Conservation (phyloP, 2,329 filamentous ascomycete genomes). For the Cercospora sp. region DNA sequence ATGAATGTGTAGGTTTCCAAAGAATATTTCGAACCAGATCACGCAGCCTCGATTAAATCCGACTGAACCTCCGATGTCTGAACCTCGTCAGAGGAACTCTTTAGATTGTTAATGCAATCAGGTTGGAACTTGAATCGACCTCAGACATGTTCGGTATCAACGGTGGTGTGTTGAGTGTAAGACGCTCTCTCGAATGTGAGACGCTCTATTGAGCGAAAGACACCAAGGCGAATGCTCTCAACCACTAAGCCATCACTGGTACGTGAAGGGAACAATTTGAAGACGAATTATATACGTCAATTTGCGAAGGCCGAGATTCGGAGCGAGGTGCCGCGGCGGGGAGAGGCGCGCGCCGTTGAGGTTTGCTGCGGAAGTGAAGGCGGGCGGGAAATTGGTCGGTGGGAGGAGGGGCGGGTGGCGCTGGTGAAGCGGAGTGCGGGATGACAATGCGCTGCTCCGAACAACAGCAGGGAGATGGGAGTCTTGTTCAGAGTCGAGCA, state of each 20-base stretch:
- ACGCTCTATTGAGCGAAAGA: not conserved
- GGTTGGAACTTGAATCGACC: slow-evolving; percentile 5
- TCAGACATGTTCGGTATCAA: not conserved
- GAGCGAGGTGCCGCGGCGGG: not conserved
- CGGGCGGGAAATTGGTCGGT: not conserved
- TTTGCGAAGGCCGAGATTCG: not conserved
- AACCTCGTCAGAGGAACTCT: slow-evolving; percentile 3
- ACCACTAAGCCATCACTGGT: not conserved
- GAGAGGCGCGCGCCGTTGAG: not conserved
- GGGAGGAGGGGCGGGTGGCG: not conserved
- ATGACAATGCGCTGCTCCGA: not conserved
- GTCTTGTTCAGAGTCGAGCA: not conserved
- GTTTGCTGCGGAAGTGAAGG: not conserved
- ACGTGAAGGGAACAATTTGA: not conserved
- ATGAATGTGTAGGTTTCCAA: not conserved
- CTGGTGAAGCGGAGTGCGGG: not conserved
- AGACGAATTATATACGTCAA: not conserved
- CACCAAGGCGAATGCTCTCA: not conserved
- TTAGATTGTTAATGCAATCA: not conserved
- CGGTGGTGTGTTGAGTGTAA: slow-evolving; percentile 3
- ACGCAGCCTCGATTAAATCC: not conserved
- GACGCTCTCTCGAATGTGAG: not conserved
- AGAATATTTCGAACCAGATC: not conserved
- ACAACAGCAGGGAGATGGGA: not conserved
- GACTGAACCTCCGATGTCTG: not conserved